Percentiles rank a stretch among this genome's conserved stretches.
Conservation (phyloP, 75 land plant species). For the Pinus taeda region DNA sequence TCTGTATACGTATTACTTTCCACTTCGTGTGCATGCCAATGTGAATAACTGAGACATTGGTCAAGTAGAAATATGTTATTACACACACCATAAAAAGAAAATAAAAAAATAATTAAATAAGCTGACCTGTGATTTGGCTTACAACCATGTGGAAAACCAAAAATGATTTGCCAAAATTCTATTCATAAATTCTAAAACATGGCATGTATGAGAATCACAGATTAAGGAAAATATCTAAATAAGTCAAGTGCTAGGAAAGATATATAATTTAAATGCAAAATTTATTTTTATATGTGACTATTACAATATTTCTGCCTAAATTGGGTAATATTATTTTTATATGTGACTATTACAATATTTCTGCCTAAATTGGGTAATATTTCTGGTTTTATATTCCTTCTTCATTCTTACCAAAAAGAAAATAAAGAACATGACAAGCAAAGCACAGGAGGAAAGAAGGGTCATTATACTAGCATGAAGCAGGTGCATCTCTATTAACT, state of each 20-base stretch:
- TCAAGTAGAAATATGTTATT: not conserved
- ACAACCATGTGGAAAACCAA: not conserved
- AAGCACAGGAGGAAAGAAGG: not conserved
- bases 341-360: not conserved
- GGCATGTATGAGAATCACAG: not conserved
- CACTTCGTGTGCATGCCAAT: not conserved
- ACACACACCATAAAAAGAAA: not conserved
- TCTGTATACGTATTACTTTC: not conserved
- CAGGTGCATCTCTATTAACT: not conserved
- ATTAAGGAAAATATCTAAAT: not conserved
- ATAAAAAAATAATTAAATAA: not conserved
- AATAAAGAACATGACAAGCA: not conserved
- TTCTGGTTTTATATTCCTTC: not conserved
- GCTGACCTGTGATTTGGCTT: not conserved
- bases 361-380: not conserved
- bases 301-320: not conserved
- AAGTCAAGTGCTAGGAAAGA: not conserved
- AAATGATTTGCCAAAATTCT: not conserved
- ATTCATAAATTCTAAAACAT: not conserved
- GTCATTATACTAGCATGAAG: not conserved
- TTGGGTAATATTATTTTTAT: not conserved
- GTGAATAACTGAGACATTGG: not conserved
- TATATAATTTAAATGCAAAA: not conserved
- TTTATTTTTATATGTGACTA: not conserved
- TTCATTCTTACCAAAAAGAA: not conserved